Base-by-base conservation (phyloP, 2,329 filamentous ascomycete species). In the Coniochaeta sp. region DNA sequence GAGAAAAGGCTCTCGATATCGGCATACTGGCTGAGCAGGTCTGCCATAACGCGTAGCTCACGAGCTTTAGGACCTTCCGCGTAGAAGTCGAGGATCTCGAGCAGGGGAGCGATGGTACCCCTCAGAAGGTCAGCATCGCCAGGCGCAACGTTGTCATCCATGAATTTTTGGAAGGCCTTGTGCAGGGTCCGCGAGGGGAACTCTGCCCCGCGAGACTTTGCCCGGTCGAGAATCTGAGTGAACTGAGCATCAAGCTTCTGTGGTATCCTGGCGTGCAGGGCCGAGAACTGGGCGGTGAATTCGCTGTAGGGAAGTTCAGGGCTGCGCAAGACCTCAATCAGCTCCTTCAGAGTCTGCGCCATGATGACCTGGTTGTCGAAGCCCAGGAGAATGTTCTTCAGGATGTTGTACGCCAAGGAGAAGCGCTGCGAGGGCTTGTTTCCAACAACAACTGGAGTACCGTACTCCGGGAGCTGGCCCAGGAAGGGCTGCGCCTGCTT, bases 291-390 rank as follows among this genome's bases (percentile, higher is more conserved):
- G 6, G 93, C 90, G 64, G 89, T 92, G 91, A 93, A 99, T 75
- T 99, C 92, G 73, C 93, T 92, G 72, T 95, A 99, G 1, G 95
- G 95, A 64, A 99, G 83, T 69, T 97, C 93, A 1, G 89, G 87
- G 70, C 96, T 86, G 47, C 93, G 88, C 24, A 99, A 84, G 12
- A 99, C 93, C 62, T 91, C 86, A n/a, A 97, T 87, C 40, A 98
- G 81, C 71, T 95, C 90, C 75, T 90, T 91, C 24, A 99, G 81
- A 1, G 92, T 95, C 62, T 86, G 76, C 58, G 86, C 84, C 93
- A 99, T 96, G 75, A 98, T 92, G 66, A 97, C 89, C 66, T 96
- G 93, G 82, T 99, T 99, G 77, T 99, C 95, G 71, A 91, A 99
- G 62, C 95, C 95, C 68, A 88, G 81, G 17, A 99, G 84, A 65